A percentile compares a stretch with the other conserved stretches of the same genome.
Conservation (phyloP, 1,284 basidiomycete species). For the Sanghuangporus sanghuang region DNA sequence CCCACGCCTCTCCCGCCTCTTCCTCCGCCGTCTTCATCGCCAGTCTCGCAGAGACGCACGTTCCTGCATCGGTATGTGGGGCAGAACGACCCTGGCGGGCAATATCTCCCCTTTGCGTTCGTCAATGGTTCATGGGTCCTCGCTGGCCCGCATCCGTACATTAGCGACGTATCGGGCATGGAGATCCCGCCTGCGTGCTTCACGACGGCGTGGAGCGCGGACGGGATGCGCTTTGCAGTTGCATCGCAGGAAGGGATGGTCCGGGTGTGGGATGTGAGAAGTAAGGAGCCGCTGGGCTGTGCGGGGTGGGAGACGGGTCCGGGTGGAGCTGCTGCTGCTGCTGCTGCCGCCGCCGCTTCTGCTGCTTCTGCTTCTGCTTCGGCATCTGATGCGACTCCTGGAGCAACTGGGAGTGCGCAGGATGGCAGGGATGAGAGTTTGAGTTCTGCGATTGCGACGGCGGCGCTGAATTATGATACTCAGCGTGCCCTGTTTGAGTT, state of each 20-base stretch:
- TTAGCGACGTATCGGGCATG: not conserved
- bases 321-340: not conserved
- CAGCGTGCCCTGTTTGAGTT: slow-evolving; percentile 1
- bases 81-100: slow-evolving; percentile 17
- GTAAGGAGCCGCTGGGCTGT: slow-evolving; percentile 58
- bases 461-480: not conserved
- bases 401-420: not conserved
- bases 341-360: not conserved
- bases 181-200: slow-evolving; percentile 49
- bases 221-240: slow-evolving; percentile 80
- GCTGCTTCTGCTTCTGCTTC: no score
- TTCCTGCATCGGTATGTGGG: slow-evolving; percentile 19
- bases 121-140: slow-evolving; percentile 35
- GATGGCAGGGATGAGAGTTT: not conserved
- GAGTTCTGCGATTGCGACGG: not conserved
- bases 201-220: slow-evolving; percentile 75
- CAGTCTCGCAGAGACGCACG: slow-evolving; percentile 19
- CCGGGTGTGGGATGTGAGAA: slow-evolving; percentile 75
- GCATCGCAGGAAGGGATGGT: slow-evolving; percentile 83
- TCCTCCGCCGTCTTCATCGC: slow-evolving; percentile 19
- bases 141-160: not conserved
- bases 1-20: slow-evolving; percentile 22
- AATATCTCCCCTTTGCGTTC: slow-evolving; percentile 39
- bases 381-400: not conserved
- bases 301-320: slow-evolving; percentile 15